Base-by-base conservation (phyloP, 1,139 yeast genomes). In the Pichia sp. region DNA sequence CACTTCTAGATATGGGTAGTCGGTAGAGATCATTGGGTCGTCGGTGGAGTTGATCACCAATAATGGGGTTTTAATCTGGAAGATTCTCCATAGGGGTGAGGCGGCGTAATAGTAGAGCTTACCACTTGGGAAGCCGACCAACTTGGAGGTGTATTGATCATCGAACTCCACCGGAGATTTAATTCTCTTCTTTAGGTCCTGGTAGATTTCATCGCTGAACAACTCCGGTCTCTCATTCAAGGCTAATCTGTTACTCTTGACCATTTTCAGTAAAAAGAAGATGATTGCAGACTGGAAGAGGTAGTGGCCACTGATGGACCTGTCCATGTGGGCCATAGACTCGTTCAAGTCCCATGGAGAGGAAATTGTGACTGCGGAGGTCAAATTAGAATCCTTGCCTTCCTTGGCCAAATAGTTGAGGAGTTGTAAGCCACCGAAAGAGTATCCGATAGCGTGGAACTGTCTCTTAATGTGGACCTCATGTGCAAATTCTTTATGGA, bases 331-430 rank as follows among this genome's bases (percentile, higher is more conserved):
- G 53, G 74, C 68, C 23, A 80, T 74, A 36, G 90, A 79, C 55
- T 77, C 79, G 36, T 75, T 72, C 70, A 92, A 72, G 67, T 90
- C 95, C 96, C 96, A 92, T 8, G 97, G 96, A 57, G 85, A 79
- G 11, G 90, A 86, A 50, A 90, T 76, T 8, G 84, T 70, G 38
- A 81, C 76, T 3, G 95, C 90, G 10, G 90, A 90, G 45, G 80
- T 76, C 51, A 90, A 70, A 46, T 76, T 73, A 10, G 80, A 69
- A 32, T 75, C 71, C 3, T 73, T 78, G 40, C 81, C 84, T 63
- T 85, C 87, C 63, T 82, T 84, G 38, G 95, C 96, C 42, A 90
- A 70, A 67, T 86, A 90, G 67, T 90, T 90, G 36, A 89, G 79
- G 53, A 90, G 72, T 57, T 90, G 77, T 1, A 87, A 79, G 1